Conservation (phyloP, 176 grass and related monocot genomes). For the Musa beccarii region DNA sequence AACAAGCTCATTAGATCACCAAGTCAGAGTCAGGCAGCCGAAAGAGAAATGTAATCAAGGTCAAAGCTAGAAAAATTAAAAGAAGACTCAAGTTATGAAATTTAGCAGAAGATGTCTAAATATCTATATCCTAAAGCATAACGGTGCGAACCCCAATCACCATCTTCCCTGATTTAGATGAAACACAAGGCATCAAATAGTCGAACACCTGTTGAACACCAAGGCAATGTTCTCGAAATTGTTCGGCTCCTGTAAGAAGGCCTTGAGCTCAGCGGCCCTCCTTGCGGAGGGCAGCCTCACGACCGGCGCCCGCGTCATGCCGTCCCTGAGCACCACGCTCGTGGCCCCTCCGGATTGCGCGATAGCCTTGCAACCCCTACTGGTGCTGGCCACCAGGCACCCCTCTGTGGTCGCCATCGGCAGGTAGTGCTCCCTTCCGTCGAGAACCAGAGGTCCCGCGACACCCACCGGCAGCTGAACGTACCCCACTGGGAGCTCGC, state of each 20-base stretch:
- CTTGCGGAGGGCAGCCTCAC: neutral
- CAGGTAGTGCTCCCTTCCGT: neutral
- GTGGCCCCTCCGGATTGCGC: neutral
- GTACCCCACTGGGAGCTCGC: neutral
- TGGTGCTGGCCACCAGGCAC: neutral
- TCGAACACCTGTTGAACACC: neutral
- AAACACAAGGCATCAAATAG: neutral
- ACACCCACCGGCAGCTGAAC: neutral
- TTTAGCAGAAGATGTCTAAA: too few relatives aligned
- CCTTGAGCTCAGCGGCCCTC: neutral
- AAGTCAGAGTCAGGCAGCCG: too few relatives aligned
- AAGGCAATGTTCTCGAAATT: neutral
- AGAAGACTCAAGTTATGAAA: too few relatives aligned
- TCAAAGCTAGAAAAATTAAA: too few relatives aligned
- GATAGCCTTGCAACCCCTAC: neutral
- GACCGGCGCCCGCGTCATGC: neutral
- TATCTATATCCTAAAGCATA: too few relatives aligned
- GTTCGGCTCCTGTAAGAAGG: neutral
- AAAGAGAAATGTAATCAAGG: too few relatives aligned
- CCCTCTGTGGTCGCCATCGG: slow-evolving; percentile 8
- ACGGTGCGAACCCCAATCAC: too few relatives aligned
- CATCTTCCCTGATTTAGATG: too few relatives aligned
- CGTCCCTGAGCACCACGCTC: neutral
- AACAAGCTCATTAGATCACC: too few relatives aligned
- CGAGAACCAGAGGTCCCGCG: neutral